These are phyloP conservation scores for Solanum aculeatissimum DNA, from an alignment of 305 asterid genomes.

Conservation along the genomic window DNA sequence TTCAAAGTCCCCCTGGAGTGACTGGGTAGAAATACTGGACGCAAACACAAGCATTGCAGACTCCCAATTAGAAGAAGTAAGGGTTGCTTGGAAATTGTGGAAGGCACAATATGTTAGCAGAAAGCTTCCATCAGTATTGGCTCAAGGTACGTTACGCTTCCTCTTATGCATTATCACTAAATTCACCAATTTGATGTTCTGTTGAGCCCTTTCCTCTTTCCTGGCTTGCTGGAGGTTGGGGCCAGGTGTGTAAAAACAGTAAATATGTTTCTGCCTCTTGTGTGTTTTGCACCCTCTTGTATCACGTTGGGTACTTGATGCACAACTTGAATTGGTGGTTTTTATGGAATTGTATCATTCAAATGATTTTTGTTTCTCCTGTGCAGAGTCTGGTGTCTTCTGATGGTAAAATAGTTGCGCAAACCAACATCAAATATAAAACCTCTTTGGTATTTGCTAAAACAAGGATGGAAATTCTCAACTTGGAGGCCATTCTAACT, in stretches of 20 bases:
- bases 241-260: not conserved
- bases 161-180: not conserved
- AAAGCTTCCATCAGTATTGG: constrained; percentile 14
- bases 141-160: constrained; percentile 6
- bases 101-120: constrained; percentile 28
- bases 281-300: not conserved
- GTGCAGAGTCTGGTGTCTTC: not conserved
- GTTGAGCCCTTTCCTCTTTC: not conserved
- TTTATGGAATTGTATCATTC: not conserved
- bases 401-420: not conserved
- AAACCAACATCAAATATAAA: not conserved
- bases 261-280: not conserved
- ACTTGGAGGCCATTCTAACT: not conserved
- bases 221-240: not conserved
- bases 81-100: constrained; percentile 63
- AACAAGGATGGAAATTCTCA: not conserved
- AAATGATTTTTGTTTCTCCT: not conserved
- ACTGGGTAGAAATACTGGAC: constrained; percentile 65
- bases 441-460: not conserved
- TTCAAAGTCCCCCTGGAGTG: constrained; percentile 57
- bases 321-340: not conserved
- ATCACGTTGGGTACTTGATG: not conserved
- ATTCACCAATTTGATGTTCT: not conserved
- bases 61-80: constrained; percentile 49
- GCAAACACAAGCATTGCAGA: constrained; percentile 68